A percentile compares a stretch with the other conserved stretches of the same genome.
phyloP scores from a whole-genome alignment of 148 eudicot genomes.

The Spergularia marina region DNA sequence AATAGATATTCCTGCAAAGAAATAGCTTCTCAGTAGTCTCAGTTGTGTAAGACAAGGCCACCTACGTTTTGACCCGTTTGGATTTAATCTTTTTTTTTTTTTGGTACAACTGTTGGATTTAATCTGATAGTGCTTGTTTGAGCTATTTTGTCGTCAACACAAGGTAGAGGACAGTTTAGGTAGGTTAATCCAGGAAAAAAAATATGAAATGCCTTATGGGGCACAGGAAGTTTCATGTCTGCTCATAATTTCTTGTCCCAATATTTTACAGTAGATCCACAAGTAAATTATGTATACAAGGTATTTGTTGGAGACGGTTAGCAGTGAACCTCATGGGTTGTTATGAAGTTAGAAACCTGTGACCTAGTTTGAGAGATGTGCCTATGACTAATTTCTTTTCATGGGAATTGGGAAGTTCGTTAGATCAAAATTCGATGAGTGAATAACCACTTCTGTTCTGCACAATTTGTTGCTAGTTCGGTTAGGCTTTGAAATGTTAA shows the following conservation, averaged over 20 bases:
- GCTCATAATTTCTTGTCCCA: neutral
- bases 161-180: neutral
- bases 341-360: neutral
- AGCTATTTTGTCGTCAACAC: neutral
- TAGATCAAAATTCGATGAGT: neutral
- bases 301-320: neutral
- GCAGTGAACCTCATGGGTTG: neutral
- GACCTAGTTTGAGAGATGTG: neutral
- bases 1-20: no score
- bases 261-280: neutral
- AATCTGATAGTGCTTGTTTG: neutral
- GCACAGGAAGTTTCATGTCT: neutral
- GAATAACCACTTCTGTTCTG: neutral
- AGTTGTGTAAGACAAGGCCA: no score
- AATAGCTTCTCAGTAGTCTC: no score
- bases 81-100: no score
- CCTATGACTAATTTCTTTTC: neutral
- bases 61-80: neutral
- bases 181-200: neutral
- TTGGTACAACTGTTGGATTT: neutral
- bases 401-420: neutral
- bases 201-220: neutral
- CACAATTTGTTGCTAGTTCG: neutral
- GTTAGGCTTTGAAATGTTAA: conserved; percentile 3
- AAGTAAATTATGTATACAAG: neutral